phyloP scores from a whole-genome alignment of 2,329 filamentous ascomycete species.

The Chaetothyriales sp. region DNA sequence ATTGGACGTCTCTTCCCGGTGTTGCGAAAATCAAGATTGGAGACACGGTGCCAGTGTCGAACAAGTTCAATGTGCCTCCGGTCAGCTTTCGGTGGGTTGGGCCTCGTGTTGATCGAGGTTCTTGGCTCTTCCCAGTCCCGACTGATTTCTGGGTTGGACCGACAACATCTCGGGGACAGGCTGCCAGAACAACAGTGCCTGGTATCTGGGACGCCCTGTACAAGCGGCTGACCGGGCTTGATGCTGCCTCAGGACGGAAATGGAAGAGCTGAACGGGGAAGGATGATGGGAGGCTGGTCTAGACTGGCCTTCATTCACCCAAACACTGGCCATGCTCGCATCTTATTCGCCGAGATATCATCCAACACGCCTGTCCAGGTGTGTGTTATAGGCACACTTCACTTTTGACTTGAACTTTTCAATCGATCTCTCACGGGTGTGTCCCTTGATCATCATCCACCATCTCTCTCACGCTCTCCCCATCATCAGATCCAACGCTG shows the following conservation, averaged over 20 bases:
- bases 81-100: slow-evolving; percentile 26
- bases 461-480: background rate
- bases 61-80: slow-evolving; percentile 21
- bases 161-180: slow-evolving; percentile 20
- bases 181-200: slow-evolving; percentile 25
- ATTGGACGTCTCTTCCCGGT: slow-evolving; percentile 29
- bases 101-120: slow-evolving; percentile 21
- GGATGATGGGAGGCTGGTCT: background rate
- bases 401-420: background rate
- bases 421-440: background rate
- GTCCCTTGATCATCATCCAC: background rate
- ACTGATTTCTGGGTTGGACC: slow-evolving; percentile 27
- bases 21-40: slow-evolving; percentile 28
- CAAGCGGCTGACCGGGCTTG: slow-evolving; percentile 22
- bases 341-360: background rate
- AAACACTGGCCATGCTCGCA: background rate
- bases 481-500: background rate
- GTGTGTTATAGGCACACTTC: background rate
- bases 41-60: slow-evolving; percentile 25
- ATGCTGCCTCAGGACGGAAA: slow-evolving; percentile 7
- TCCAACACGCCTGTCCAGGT: background rate
- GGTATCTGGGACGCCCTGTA: slow-evolving; percentile 31
- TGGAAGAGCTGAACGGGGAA: slow-evolving; percentile 8
- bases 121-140: slow-evolving; percentile 26
- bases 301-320: background rate